These are phyloP conservation scores for Leccinum imitatum DNA, from an alignment of 768 basidiomycete species.

Conservation along the genomic window DNA sequence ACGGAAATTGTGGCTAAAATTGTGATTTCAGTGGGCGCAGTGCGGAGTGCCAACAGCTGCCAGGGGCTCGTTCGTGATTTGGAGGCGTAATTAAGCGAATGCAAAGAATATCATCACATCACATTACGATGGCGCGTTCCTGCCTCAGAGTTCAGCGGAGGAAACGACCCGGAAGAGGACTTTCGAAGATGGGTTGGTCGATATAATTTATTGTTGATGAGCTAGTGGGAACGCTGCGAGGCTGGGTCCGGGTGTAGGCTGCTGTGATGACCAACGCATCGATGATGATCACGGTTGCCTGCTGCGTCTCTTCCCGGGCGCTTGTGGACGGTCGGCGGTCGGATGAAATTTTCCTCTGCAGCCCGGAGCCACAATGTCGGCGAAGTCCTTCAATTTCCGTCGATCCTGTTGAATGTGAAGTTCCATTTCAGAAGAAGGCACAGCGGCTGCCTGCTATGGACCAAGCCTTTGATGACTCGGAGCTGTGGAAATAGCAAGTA, in stretches of 20 bases:
- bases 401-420: background rate
- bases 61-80: slow-evolving; percentile 38
- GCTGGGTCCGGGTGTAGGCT: slow-evolving; percentile 43
- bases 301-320: slow-evolving; percentile 41
- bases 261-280: slow-evolving; percentile 42
- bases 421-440: slow-evolving; percentile 26
- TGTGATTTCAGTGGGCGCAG: slow-evolving; percentile 43
- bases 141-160: slow-evolving; percentile 31
- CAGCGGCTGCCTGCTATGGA: slow-evolving; percentile 18
- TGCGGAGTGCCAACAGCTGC: slow-evolving; percentile 21
- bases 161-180: background rate
- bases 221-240: slow-evolving; percentile 24
- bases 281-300: slow-evolving; percentile 35
- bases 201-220: slow-evolving; percentile 2
- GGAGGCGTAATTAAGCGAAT: slow-evolving; percentile 34
- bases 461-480: slow-evolving; percentile 30
- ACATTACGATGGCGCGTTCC: slow-evolving; percentile 28
- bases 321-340: slow-evolving; percentile 47
- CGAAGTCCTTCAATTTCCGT: slow-evolving; percentile 9
- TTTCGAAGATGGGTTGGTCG: background rate
- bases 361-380: slow-evolving; percentile 42
- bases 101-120: slow-evolving; percentile 36
- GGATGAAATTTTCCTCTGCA: slow-evolving; percentile 45
- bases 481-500: slow-evolving; percentile 30
- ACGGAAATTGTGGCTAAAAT: slow-evolving; percentile 6